Base-by-base conservation (phyloP, 2,329 filamentous ascomycete genomes). In the Tolypocladium endophyticum region DNA sequence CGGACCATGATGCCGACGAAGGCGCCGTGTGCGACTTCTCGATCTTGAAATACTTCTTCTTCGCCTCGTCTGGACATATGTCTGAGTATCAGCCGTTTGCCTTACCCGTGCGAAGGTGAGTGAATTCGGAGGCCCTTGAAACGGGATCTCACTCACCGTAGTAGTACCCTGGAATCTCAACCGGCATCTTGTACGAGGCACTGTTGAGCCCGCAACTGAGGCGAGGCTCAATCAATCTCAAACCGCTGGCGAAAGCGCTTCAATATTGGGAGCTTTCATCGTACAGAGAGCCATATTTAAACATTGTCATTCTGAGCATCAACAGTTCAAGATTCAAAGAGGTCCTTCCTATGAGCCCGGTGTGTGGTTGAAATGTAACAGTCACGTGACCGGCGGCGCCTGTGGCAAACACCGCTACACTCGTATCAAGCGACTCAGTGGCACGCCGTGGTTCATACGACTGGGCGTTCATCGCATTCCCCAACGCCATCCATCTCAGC, bases 1-100 rank as follows among this genome's bases (percentile, higher is more conserved):
- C 73, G 11, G 85, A 84, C 74, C 85, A 88, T 20, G 77, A 72
- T 0, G 80, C 76, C 9, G 70, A 72, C 1, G 74, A 63, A 0
- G 83, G 78, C 0, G 83, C 82, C 20, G 77, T 77, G 59, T 81
- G 77, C 45, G 81, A 77, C 54, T 78, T 80, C 68, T 87, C 82
- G 56, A 89, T 81, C 65, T 84, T 86, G 72, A 89, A 90, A 67
- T 89, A 90, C 63, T 83, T 87, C 43, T 79, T 80, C 70, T 84
- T 88, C 52, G 79, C 78, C 18, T 71, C 57, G 61, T 86, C 83
- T 85, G 58, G 9, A 38, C n/a, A n/a, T n/a, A 20, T 8, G 7
- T 36, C 39, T n/a, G 6, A 43, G 6, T 4, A 9, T n/a, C 28
- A 62, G 30, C 8, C 30, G 58, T 59, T 59, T 3, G 43, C 6